Evolutionary conservation across 768 basidiomycete species (phyloP), one percentile per base, ranked within the genome.

Genomic region (Pluteus cervinus): DNA sequence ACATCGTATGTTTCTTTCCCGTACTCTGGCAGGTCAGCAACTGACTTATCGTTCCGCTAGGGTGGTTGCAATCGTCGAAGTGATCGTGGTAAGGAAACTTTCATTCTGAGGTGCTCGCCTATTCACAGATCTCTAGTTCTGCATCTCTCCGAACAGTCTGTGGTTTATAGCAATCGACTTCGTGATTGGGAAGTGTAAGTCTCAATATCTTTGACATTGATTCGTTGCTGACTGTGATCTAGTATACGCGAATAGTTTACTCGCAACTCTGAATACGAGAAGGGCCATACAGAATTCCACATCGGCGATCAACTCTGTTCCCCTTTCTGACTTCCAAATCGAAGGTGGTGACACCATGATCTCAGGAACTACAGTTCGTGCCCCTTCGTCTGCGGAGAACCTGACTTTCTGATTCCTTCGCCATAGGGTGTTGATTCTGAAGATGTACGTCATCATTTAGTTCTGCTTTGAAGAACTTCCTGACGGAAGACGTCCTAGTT

Each of bases 181-280:
- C 35, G 57, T 68, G 18, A 62, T 72, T 28, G 71, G 71, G 34
- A 71, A 71, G 52, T 52, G 69, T 71, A 21, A 42, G 62, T 51
- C 11, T 23, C 3, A 4, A 18, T 9, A 10, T 7, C 4, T 16
- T 23, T 30, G 2, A 28, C 9, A 20, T 25, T 16, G 17, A 3
- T 29, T 21, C 14, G 5, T 34, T 39, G 1, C 36, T 16, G 9
- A 14, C 7, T 15, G n/a, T 17, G 25, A 9, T 17, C 1, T 14
- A 71, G 67, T 70, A n/a, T 71, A 68, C 29, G 66, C 68, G 10
- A 70, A 70, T 46, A 68, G 67, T 39, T 50, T 70, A 8, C 62
- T 71, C 5, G 69, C 68, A 11, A 58, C 63, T 1, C 53, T 71
- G 18, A 71, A 71, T 24, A 63, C 59, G 24, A 51, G 67, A 12